phyloP scores from a whole-genome alignment of 257 asterid species.

The Leptodermis oblonga region DNA sequence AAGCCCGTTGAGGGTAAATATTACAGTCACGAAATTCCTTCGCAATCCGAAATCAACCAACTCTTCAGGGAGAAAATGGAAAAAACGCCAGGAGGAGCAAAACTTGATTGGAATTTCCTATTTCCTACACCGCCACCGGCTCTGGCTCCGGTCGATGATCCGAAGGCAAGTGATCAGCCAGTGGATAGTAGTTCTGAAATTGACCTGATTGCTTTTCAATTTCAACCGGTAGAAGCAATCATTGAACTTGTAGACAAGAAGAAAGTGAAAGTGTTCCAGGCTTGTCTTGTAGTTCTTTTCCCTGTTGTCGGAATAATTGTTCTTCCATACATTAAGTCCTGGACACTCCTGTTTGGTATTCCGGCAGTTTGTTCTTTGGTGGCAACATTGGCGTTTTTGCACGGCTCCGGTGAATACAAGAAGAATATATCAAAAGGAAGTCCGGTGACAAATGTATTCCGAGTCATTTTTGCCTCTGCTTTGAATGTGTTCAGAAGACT shows the following conservation, averaged over 20 bases:
- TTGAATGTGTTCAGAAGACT: conserved; percentile 18
- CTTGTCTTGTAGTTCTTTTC: neutral
- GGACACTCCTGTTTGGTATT: conserved; percentile 26
- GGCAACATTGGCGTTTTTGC: conserved; percentile 34
- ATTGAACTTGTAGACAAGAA: neutral
- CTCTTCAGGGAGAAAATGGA: neutral
- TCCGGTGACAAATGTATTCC: conserved; percentile 33
- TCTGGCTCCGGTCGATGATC: too few species aligned
- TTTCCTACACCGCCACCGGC: neutral
- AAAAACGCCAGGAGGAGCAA: neutral
- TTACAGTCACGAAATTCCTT: neutral
- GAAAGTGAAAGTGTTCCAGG: neutral
- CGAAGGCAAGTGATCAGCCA: neutral
- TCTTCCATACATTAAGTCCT: conserved; percentile 29
- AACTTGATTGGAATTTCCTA: neutral
- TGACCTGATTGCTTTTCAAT: neutral
- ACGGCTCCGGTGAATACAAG: conserved; percentile 24
- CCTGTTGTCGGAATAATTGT: neutral
- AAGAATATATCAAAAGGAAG: conserved; percentile 26
- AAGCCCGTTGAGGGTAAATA: neutral
- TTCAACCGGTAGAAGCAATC: conserved; percentile 18
- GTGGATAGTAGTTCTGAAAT: neutral
- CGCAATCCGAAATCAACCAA: neutral
- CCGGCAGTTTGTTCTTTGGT: conserved; percentile 13
- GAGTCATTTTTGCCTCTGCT: conserved; percentile 43